A percentile compares a stretch with the other conserved stretches of the same genome.
These are phyloP conservation scores for Lupinus albus DNA, from an alignment of 306 rosid genomes.

Conservation along the genomic window DNA sequence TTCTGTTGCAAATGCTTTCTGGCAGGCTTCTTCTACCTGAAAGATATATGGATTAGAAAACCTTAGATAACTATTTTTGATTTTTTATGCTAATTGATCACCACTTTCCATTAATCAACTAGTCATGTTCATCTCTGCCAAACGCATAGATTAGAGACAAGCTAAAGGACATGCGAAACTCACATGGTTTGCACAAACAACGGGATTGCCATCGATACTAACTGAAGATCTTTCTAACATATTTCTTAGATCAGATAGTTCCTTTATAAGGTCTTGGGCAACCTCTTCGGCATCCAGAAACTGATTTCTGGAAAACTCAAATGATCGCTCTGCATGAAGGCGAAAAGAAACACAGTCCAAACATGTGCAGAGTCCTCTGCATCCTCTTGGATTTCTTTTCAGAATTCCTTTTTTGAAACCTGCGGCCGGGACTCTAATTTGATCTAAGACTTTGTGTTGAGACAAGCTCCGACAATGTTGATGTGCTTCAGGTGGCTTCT, in stretches of 20 bases:
- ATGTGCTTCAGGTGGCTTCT: constrained; percentile 35
- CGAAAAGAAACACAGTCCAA: constrained; percentile 80
- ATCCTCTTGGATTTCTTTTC: constrained; percentile 82
- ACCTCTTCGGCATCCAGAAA: constrained; percentile 75
- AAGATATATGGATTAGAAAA: constrained; percentile 19
- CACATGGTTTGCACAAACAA: constrained; percentile 47
- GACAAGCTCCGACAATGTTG: constrained; percentile 5
- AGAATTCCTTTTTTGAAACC: constrained; percentile 48
- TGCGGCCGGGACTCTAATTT: constrained; percentile 24
- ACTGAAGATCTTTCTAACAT: constrained; percentile 51
- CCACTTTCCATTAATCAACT: neutral
- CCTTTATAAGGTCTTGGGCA: constrained; percentile 66
- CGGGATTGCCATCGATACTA: constrained; percentile 37
- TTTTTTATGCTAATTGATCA: neutral
- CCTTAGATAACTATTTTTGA: constrained; percentile 11
- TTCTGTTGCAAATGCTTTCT: constrained; percentile 67
- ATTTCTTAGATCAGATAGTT: constrained; percentile 57
- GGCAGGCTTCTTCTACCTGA: constrained; percentile 79
- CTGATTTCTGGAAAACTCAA: constrained; percentile 85
- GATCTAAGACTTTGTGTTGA: constrained; percentile 25
- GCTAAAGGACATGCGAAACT: constrained; percentile 37
- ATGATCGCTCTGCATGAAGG: constrained; percentile 84
- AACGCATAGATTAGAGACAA: constrained; percentile 18
- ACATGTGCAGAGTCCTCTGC: constrained; percentile 87
- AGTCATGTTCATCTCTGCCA: constrained; percentile 15